These are phyloP conservation scores for Vanrija pseudolonga DNA, from an alignment of 1,284 basidiomycete species.

Conservation along the genomic window DNA sequence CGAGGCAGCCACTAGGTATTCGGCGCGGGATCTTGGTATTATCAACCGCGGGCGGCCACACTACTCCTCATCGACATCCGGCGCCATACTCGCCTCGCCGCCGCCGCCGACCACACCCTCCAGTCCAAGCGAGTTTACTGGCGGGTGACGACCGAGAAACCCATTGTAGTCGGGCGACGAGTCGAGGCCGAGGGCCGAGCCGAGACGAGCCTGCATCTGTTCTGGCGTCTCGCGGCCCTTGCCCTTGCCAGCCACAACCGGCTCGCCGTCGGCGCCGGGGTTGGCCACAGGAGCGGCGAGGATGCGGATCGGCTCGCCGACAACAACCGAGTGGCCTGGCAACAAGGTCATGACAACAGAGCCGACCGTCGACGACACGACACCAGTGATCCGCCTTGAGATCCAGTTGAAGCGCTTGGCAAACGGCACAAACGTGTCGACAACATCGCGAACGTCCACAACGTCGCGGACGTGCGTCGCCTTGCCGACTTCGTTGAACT, in stretches of 20 bases:
- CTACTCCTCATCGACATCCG: slow-evolving; percentile 19
- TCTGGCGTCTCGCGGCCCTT: background rate
- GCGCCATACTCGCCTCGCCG: slow-evolving; percentile 14
- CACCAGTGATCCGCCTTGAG: slow-evolving; percentile 29
- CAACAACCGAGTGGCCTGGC: slow-evolving; percentile 11
- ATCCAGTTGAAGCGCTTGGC: slow-evolving; percentile 39
- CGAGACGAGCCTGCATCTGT: background rate
- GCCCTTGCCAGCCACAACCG: background rate
- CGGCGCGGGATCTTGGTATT: background rate
- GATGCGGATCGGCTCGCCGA: slow-evolving; percentile 10
- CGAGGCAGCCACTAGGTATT: background rate
- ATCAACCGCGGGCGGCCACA: background rate
- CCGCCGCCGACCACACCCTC: slow-evolving; percentile 10
- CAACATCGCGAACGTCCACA: slow-evolving; percentile 42
- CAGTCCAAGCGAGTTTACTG: slow-evolving; percentile 19
- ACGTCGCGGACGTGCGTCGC: slow-evolving; percentile 44
- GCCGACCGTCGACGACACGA: slow-evolving; percentile 30
- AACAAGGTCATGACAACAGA: slow-evolving; percentile 19
- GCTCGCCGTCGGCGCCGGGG: background rate
- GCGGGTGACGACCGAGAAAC: background rate
- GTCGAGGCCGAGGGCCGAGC: background rate
- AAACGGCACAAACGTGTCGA: slow-evolving; percentile 46
- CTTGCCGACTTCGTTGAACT: slow-evolving; percentile 49
- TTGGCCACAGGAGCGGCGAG: background rate
- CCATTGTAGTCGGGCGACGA: background rate